Percentiles rank a stretch among this genome's conserved stretches.
Evolutionary conservation across 306 rosid genomes (phyloP).

Genomic region (Boehmeria nivea): DNA sequence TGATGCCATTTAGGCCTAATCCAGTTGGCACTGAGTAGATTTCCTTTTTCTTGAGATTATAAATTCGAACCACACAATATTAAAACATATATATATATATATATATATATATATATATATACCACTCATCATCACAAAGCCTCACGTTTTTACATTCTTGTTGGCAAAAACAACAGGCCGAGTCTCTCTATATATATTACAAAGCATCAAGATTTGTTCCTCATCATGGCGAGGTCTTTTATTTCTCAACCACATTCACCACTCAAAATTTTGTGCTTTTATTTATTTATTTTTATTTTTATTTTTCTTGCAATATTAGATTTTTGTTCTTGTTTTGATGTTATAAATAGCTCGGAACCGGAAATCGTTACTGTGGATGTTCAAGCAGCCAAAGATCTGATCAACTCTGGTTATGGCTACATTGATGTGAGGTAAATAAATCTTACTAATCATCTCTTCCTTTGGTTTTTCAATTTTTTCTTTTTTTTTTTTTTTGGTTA

Average conservation of each 20-base stretch:
- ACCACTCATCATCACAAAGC: too few species aligned
- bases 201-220: background rate
- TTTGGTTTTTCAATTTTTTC: background rate
- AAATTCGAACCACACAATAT: too few species aligned
- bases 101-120: too few species aligned
- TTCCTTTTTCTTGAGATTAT: too few species aligned
- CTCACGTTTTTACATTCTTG: too few species aligned
- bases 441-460: background rate
- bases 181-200: too few species aligned
- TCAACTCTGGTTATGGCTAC: constrained; percentile 53
- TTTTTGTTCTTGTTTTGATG: constrained; percentile 5
- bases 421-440: constrained; percentile 64
- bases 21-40: too few species aligned
- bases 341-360: constrained; percentile 22
- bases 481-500: background rate
- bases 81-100: too few species aligned
- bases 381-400: constrained; percentile 41
- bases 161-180: too few species aligned
- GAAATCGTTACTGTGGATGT: constrained; percentile 66
- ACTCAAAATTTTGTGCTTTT: background rate
- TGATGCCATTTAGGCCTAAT: too few species aligned
- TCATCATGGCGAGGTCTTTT: background rate
- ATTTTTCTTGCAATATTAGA: too few species aligned
- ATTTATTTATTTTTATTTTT: too few species aligned
- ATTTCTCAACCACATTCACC: background rate